Evolutionary conservation across 179 eudicot genomes (phyloP), one percentile per base, ranked within the genome.

Genomic region (Heliamphora pulchella): DNA sequence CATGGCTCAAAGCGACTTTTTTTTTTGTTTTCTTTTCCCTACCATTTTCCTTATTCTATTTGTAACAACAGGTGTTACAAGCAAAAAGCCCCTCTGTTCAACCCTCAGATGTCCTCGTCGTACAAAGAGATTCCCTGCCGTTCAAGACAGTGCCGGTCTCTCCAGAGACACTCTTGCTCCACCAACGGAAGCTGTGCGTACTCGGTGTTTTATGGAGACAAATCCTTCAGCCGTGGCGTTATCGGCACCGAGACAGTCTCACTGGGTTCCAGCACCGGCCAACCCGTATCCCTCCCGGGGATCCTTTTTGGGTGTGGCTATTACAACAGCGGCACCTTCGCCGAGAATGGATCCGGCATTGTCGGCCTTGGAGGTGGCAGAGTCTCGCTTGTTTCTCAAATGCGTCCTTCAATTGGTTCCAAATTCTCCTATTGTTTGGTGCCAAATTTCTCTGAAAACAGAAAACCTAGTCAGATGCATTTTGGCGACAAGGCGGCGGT

Each of bases 401-500:
- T 81, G 41, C 59, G 57, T 0, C 22, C 44, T 1, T 68, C 47
- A 3, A 63, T 74, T 2, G 9, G 41, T 51, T 72, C 84, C 0
- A 86, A 79, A 43, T 86, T 86, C 18, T 82, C 89, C 0, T 84
- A 82, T 39, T 86, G 89, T 58, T 74, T 86, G 61, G 15, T 46
- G 1, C 0, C 68, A 8, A 2, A 55, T 18, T 3, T 20, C 20
- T n/a, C n/a, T n/a, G n/a, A n/a, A n/a, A n/a, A n/a, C n/a, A 15
- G 77, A n/a, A n/a, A n/a, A 0, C 70, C 91, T 0, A 84, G 92
- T 79, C 87, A 82, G 44, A 87, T 91, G 5, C 85, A 71, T 41
- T 91, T 93, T n/a, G 97, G 94, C 0, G 13, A 68, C 0, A 59
- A 9, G 1, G 89, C 86, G 0, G 74, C 66, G 1, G 79, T 84